A percentile compares a stretch with the other conserved stretches of the same genome.
Conservation (phyloP, 2,329 filamentous ascomycete genomes). For the Ophidiomyces ophidiicola region DNA sequence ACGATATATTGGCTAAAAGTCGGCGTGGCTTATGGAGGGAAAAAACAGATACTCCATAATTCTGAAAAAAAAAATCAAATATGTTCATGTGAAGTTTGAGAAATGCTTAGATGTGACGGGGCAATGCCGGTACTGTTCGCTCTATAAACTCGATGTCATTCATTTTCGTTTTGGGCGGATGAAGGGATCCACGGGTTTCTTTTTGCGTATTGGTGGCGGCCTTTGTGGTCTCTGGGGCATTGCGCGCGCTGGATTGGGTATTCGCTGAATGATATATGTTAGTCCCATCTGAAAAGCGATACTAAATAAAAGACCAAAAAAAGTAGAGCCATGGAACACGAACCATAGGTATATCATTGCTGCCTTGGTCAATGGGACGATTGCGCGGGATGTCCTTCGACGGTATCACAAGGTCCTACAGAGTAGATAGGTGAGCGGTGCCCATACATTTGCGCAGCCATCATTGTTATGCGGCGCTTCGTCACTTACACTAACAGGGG, state of each 20-base stretch:
- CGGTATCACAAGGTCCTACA: constrained; percentile 30
- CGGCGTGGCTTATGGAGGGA: too few relatives aligned
- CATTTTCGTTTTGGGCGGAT: constrained; percentile 30
- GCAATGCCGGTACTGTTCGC: too few relatives aligned
- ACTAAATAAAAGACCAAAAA: not conserved
- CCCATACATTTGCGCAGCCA: too few relatives aligned
- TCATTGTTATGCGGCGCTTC: too few relatives aligned
- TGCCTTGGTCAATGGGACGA: constrained; percentile 16
- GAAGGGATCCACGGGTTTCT: constrained; percentile 31
- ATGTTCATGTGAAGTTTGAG: too few relatives aligned
- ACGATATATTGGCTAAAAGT: too few relatives aligned
- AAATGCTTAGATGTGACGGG: too few relatives aligned
- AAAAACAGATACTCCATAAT: too few relatives aligned
- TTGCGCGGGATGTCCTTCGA: constrained; percentile 28
- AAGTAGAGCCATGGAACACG: too few relatives aligned
- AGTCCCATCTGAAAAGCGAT: not conserved
- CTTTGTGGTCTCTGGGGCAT: constrained; percentile 13
- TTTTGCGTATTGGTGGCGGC: constrained; percentile 27
- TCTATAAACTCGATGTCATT: not conserved
- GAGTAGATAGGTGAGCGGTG: too few relatives aligned
- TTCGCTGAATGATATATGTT: not conserved
- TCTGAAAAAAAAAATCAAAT: too few relatives aligned
- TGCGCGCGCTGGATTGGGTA: not conserved
- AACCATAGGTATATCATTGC: constrained; percentile 4
- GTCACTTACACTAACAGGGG: constrained; percentile 18